These are phyloP conservation scores for Termitomyces sp. DNA, from an alignment of 768 basidiomycete species.

Conservation along the genomic window DNA sequence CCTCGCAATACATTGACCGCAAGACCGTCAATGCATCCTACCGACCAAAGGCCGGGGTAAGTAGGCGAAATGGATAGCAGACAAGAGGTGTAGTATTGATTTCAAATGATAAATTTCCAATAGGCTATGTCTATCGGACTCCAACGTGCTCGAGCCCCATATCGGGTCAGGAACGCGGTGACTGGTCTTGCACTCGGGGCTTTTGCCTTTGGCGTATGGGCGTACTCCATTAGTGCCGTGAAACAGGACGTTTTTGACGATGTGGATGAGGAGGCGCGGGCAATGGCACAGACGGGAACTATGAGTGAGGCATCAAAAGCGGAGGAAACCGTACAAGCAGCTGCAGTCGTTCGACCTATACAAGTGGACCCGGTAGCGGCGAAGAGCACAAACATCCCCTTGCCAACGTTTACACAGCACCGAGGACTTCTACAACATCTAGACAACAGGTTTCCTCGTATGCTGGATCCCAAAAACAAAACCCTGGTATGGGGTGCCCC, in stretches of 20 bases:
- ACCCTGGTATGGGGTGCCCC: conserved; percentile 76
- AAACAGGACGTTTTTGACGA: conserved; percentile 92
- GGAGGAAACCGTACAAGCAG: conserved; percentile 22
- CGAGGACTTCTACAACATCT: conserved; percentile 47
- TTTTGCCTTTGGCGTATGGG: conserved; percentile 82
- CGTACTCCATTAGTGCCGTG: conserved; percentile 91
- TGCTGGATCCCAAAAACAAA: conserved; percentile 60
- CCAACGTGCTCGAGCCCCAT: conserved; percentile 83
- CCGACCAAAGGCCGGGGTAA: conserved; percentile 50
- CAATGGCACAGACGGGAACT: conserved; percentile 38
- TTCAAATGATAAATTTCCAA: neutral
- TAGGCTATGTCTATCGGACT: conserved; percentile 88
- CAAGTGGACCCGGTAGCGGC: conserved; percentile 1
- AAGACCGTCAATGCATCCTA: conserved; percentile 45
- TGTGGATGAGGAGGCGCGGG: conserved; percentile 73
- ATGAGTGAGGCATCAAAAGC: conserved; percentile 26
- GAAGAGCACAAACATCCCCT: neutral
- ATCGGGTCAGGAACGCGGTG: conserved; percentile 72
- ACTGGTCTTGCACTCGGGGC: conserved; percentile 69
- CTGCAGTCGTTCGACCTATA: neutral
- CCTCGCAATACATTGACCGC: conserved; percentile 41
- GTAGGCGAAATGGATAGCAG: conserved; percentile 15
- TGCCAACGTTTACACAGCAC: conserved; percentile 12
- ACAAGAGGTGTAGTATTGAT: neutral
- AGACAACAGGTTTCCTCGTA: conserved; percentile 41